These are phyloP conservation scores for Carnegiea gigantea DNA, from an alignment of 179 eudicot genomes.

Conservation along the genomic window DNA sequence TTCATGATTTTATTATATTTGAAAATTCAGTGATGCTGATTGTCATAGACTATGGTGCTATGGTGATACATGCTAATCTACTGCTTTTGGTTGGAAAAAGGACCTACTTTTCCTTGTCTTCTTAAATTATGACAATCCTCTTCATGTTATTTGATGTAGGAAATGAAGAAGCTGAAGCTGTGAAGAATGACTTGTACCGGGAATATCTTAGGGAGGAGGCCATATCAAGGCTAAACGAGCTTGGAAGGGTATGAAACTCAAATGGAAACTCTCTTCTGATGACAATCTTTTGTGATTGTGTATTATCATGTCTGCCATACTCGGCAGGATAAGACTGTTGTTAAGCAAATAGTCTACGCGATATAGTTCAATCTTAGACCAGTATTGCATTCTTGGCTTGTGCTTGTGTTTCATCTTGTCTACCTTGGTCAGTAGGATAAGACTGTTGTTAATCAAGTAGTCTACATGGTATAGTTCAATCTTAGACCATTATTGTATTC, in stretches of 20 bases:
- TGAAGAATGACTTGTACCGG: conserved; percentile 38
- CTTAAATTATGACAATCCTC: background rate
- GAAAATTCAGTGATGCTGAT: background rate
- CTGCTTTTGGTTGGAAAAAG: background rate
- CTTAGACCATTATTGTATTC: background rate
- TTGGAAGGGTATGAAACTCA: conserved; percentile 60
- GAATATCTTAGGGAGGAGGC: conserved; percentile 75
- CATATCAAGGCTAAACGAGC: conserved; percentile 65
- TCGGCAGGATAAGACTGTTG: too few species aligned
- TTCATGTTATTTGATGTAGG: conserved; percentile 21
- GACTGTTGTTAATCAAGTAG: too few species aligned
- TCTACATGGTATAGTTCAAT: background rate
- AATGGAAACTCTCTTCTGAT: background rate
- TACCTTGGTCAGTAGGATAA: too few species aligned
- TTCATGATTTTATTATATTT: background rate
- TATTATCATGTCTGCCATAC: too few species aligned
- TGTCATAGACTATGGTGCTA: background rate
- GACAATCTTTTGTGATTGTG: background rate
- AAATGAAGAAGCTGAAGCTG: conserved; percentile 33
- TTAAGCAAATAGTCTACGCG: background rate
- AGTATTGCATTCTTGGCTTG: background rate
- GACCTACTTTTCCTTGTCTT: background rate
- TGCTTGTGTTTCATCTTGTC: too few species aligned
- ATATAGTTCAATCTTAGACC: background rate
- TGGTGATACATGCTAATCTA: background rate